Percentiles rank a stretch among this genome's conserved stretches.
phyloP scores from a whole-genome alignment of 805 yeast genomes.

The Torulaspora franciscae region DNA sequence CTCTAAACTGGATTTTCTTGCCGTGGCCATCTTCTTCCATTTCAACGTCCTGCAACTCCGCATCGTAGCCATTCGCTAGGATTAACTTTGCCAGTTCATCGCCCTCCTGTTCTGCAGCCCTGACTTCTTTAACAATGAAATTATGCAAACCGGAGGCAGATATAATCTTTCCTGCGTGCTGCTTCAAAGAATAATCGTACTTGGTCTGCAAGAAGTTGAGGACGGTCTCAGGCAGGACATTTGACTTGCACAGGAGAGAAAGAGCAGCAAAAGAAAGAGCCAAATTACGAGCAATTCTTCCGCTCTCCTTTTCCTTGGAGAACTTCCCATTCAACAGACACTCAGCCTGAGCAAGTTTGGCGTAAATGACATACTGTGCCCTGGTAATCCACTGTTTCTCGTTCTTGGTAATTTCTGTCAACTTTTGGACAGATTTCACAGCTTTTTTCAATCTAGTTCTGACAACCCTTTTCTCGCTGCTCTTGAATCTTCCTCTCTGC shows the following conservation, averaged over 20 bases:
- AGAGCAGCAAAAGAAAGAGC: conserved; percentile 28
- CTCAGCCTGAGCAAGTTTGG: conserved; percentile 50
- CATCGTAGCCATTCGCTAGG: conserved; percentile 24
- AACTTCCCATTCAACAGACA: conserved; percentile 28
- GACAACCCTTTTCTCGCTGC: conserved; percentile 43
- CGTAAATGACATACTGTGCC: conserved; percentile 39
- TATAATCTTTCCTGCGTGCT: conserved; percentile 24
- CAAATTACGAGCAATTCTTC: conserved; percentile 21
- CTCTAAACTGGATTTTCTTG: conserved; percentile 52
- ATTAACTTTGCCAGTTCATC: conserved; percentile 42
- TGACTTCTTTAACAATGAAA: conserved; percentile 18
- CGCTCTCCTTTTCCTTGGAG: conserved; percentile 22
- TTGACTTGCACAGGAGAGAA: conserved; percentile 16
- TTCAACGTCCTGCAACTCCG: conserved; percentile 29
- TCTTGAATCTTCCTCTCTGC: conserved; percentile 32
- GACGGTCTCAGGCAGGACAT: conserved; percentile 17
- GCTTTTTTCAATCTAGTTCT: conserved; percentile 67
- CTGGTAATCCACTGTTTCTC: conserved; percentile 38
- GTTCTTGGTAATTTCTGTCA: conserved; percentile 40
- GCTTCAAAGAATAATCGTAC: conserved; percentile 31
- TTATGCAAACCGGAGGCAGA: conserved; percentile 25
- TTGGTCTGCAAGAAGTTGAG: conserved; percentile 24
- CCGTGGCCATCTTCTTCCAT: conserved; percentile 31
- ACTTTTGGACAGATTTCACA: conserved; percentile 39
- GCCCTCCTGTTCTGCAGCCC: conserved; percentile 14